These are phyloP conservation scores for Fusarium ambrosium DNA, from an alignment of 2,329 filamentous ascomycete species.

Conservation along the genomic window DNA sequence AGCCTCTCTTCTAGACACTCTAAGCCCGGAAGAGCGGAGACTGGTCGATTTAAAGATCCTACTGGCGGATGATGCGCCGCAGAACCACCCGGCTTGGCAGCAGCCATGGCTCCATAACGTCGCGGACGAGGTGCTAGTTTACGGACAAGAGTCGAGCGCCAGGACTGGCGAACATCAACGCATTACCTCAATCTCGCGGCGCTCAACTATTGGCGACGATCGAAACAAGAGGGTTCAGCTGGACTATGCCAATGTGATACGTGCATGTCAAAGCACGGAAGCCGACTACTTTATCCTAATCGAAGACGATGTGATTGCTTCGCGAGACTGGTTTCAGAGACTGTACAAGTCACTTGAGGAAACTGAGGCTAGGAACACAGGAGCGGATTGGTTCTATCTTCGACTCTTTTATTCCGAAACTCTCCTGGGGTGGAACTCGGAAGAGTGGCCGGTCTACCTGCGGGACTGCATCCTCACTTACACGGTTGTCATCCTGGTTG, in stretches of 20 bases:
- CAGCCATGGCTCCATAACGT: slow-evolving; percentile 48
- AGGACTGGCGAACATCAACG: slow-evolving; percentile 13
- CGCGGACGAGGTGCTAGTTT: slow-evolving; percentile 49
- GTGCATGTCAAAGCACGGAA: slow-evolving; percentile 39
- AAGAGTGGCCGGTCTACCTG: slow-evolving; percentile 49
- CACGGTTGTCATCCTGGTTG: slow-evolving; percentile 6
- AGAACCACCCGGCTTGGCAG: slow-evolving; percentile 46
- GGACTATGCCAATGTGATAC: slow-evolving; percentile 47
- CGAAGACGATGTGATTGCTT: slow-evolving; percentile 52
- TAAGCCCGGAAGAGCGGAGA: slow-evolving; percentile 45
- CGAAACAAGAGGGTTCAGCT: slow-evolving; percentile 46
- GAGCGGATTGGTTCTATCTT: slow-evolving; percentile 50
- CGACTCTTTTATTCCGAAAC: slow-evolving; percentile 53
- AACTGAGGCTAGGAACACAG: slow-evolving; percentile 33
- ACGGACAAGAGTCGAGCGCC: slow-evolving; percentile 21
- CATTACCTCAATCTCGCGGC: slow-evolving; percentile 22
- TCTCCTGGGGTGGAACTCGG: slow-evolving; percentile 53
- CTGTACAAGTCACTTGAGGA: slow-evolving; percentile 37
- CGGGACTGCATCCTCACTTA: slow-evolving; percentile 41
- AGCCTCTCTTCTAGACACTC: slow-evolving; percentile 49
- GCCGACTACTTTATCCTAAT: slow-evolving; percentile 49
- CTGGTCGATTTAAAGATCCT: slow-evolving; percentile 47
- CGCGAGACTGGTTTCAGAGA: slow-evolving; percentile 48
- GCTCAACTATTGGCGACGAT: slow-evolving; percentile 19
- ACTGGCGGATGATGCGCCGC: slow-evolving; percentile 47